A percentile compares a stretch with the other conserved stretches of the same genome.
phyloP scores from a whole-genome alignment of 2,329 filamentous ascomycete genomes.

The Alternaria ethzedia region DNA sequence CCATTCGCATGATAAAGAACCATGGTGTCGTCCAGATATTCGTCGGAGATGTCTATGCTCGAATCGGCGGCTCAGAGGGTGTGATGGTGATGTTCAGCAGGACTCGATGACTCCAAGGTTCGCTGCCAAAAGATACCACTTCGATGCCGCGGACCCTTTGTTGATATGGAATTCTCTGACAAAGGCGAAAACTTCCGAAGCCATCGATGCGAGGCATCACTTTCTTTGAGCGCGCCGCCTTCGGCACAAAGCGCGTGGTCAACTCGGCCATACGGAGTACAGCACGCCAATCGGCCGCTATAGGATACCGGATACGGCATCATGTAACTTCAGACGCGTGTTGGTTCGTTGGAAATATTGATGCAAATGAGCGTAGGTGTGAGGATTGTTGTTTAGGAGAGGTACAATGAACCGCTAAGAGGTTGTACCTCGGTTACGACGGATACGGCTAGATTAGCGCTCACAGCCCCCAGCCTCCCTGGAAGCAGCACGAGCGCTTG shows the following conservation, averaged over 20 bases:
- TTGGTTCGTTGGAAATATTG: background rate
- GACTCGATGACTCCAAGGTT: background rate
- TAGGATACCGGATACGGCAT: background rate
- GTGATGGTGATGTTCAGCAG: background rate
- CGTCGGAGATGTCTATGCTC: background rate
- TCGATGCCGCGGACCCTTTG: background rate
- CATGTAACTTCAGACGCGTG: background rate
- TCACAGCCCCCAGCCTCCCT: too few relatives aligned
- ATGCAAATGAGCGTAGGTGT: background rate
- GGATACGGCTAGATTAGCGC: background rate
- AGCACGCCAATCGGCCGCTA: background rate
- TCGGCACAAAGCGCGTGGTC: background rate
- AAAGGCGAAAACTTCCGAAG: background rate
- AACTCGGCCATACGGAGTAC: background rate
- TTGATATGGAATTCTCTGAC: background rate
- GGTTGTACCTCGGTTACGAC: background rate
- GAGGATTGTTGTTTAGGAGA: background rate
- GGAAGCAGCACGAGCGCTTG: too few relatives aligned
- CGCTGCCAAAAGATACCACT: background rate
- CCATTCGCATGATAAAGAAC: conserved; percentile 18
- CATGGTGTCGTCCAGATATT: conserved; percentile 1
- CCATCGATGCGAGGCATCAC: background rate
- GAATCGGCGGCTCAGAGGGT: background rate
- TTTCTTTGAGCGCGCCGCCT: background rate
- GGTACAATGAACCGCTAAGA: background rate